Conservation (phyloP, 805 yeast species). For the Candida hungchunana region DNA sequence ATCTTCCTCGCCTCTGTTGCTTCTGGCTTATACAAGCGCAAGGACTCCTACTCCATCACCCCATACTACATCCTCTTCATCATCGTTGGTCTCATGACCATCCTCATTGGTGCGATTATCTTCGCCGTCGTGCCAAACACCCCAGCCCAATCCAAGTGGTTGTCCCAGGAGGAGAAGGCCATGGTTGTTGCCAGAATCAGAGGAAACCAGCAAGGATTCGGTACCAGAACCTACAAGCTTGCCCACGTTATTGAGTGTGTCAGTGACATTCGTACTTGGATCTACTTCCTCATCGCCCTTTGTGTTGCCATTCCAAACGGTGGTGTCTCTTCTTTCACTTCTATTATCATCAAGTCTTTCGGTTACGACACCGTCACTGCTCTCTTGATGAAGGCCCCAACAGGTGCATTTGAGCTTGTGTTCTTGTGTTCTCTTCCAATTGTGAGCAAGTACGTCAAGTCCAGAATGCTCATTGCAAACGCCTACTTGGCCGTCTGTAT, state of each 20-base stretch:
- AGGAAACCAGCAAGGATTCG: constrained; percentile 41
- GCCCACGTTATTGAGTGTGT: constrained; percentile 28
- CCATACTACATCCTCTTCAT: constrained; percentile 54
- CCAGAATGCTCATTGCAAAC: constrained; percentile 9
- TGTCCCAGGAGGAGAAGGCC: constrained; percentile 36
- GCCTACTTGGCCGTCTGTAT: constrained; percentile 5
- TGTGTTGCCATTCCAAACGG: constrained; percentile 39
- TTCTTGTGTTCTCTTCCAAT: constrained; percentile 21
- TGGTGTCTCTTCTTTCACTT: constrained; percentile 40
- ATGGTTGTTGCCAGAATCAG: constrained; percentile 41
- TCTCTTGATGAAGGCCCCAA: constrained; percentile 24
- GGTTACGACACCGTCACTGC: constrained; percentile 35
- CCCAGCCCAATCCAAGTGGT: constrained; percentile 40
- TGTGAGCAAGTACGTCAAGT: constrained; percentile 1
- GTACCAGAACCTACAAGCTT: constrained; percentile 34
- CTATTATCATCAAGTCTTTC: constrained; percentile 36
- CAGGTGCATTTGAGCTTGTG: constrained; percentile 37
- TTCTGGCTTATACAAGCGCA: constrained; percentile 29
- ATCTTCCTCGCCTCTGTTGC: constrained; percentile 44
- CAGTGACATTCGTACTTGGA: constrained; percentile 38
- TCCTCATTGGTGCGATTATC: constrained; percentile 39
- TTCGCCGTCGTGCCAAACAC: constrained; percentile 42
- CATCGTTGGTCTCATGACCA: constrained; percentile 49
- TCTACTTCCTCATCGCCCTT: constrained; percentile 31
- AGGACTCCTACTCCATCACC: constrained; percentile 31